A percentile compares a stretch with the other conserved stretches of the same genome.
Evolutionary conservation across 164 flowering plant genomes (phyloP).

Genomic region (Piper longum): DNA sequence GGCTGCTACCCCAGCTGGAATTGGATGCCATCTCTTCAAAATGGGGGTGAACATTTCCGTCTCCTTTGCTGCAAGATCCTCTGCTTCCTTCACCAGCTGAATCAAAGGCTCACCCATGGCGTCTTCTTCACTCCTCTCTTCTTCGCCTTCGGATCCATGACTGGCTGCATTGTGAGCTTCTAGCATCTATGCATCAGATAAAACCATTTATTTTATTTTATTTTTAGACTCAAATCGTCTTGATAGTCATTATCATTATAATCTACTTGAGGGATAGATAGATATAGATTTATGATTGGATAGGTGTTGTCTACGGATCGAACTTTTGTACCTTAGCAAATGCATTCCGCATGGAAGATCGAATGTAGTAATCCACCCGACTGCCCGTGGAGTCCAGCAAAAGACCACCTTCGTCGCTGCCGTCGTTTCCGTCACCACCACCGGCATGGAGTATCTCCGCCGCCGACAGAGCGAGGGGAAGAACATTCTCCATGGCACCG

Average conservation of each 20-base stretch:
- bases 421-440: conserved; percentile 19
- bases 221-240: too few relatives aligned
- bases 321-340: conserved; percentile 44
- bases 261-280: too few relatives aligned
- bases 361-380: conserved; percentile 51
- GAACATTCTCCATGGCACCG: conserved; percentile 55
- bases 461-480: conserved; percentile 50
- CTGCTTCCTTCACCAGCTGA: conserved; percentile 47
- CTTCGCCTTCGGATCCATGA: conserved; percentile 9
- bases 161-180: conserved; percentile 23
- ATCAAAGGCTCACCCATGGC: conserved; percentile 35
- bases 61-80: conserved; percentile 60
- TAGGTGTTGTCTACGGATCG: neutral
- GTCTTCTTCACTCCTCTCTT: conserved; percentile 24
- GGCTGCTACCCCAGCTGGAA: conserved; percentile 66
- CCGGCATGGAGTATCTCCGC: conserved; percentile 29
- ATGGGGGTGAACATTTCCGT: conserved; percentile 62
- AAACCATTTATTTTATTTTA: too few relatives aligned
- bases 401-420: conserved; percentile 2
- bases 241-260: too few relatives aligned
- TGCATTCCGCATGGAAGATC: conserved; percentile 56
- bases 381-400: conserved; percentile 22
- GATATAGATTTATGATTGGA: too few relatives aligned
- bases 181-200: conserved; percentile 22
- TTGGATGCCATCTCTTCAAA: conserved; percentile 70